Evolutionary conservation across 2,329 filamentous ascomycete species (phyloP), one percentile per base, ranked within the genome.

Genomic region (Neopestalotiopsis rosae): DNA sequence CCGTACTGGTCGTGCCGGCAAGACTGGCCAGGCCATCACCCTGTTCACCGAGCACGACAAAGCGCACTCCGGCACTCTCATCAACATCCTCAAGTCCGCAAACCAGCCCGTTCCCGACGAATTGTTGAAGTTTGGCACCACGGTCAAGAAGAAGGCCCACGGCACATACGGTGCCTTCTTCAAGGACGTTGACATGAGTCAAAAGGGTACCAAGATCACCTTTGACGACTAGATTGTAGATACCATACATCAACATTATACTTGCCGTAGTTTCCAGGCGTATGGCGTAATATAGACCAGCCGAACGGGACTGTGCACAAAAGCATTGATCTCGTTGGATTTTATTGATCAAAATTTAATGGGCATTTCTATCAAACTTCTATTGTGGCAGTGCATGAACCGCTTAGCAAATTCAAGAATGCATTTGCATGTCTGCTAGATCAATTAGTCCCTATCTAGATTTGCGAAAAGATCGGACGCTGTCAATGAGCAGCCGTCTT

Each of bases 111-210:
- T 99, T 0, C 96, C 96, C 2, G 94, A 97, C 58, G 92, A 94
- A 32, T 85, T 99, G 49, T 86, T 98, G 80, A 98, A 97, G 83
- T 99, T 98, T 75, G 96, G 96, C 76, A 97, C 94, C 28, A 98
- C 95, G 0, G 96, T 99, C 66, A 99, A 98, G 90, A 98, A 97
- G 90, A 98, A 98, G 94, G 89, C 91, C 63, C 96, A 99, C 83
- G 93, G 94, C 77, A 92, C 93, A 62, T 99, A 98, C 78, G 96
- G 96, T 68, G 94, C 94, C 40, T 98, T 98, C 80, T 97, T 93
- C 87, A 97, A 96, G 82, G 94, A 98, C 75, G 90, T 93, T 9
- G 92, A 94, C 75, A 91, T 91, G 80, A 93, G 88, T 79, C 92
- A 95, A 82, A 91, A 93, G 81, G 91, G 93, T 34, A 96, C 92